These are phyloP conservation scores for Taphrina communis DNA, from an alignment of 1,139 yeast genomes.

Conservation along the genomic window DNA sequence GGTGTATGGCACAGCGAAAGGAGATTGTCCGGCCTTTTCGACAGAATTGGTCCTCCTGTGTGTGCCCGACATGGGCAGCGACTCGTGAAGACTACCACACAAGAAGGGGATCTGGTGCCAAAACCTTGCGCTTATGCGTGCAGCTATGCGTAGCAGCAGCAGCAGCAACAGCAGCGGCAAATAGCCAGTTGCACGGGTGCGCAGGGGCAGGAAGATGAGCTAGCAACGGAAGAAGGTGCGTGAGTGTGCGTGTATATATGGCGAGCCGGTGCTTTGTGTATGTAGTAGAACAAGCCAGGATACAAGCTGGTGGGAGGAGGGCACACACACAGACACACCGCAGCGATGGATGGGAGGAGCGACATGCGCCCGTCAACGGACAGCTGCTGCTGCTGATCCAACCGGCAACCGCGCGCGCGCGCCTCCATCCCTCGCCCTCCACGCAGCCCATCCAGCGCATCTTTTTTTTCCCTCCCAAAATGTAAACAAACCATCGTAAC, in stretches of 20 bases:
- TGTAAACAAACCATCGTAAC: constrained; percentile 6
- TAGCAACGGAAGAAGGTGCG: neutral
- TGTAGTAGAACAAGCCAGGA: neutral
- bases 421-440: neutral
- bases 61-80: constrained; percentile 28
- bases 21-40: constrained; percentile 25
- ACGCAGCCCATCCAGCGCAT: too few species aligned
- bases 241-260: neutral
- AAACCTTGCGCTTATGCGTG: neutral
- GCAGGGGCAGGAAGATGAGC: neutral
- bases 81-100: neutral
- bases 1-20: constrained; percentile 36
- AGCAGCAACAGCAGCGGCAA: too few species aligned
- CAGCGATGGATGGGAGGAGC: constrained; percentile 3
- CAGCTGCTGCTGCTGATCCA: neutral
- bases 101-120: neutral
- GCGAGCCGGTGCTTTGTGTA: neutral
- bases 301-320: too few species aligned
- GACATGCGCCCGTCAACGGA: neutral
- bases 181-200: neutral
- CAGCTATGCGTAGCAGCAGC: neutral
- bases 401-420: neutral
- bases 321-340: too few species aligned
- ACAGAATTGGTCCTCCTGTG: constrained; percentile 25
- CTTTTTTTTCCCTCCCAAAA: neutral